phyloP scores from a whole-genome alignment of 148 eudicot genomes.

The Dianthus caryophyllus region DNA sequence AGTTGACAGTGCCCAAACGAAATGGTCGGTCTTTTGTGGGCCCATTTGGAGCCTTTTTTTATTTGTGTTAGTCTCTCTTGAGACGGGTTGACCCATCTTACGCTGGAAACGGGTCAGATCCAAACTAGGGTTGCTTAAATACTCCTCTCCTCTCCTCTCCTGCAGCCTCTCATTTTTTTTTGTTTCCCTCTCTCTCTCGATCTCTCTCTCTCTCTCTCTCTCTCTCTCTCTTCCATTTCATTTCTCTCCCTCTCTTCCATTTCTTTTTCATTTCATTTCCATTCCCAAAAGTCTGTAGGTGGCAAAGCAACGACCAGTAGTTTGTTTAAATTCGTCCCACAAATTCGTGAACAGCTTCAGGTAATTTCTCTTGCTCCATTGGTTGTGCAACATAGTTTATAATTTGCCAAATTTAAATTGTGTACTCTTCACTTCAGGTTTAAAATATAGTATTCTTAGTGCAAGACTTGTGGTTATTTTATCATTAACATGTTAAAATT shows the following conservation, averaged over 20 bases:
- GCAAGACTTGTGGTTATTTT: too few species aligned
- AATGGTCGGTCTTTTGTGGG: conserved; percentile 12
- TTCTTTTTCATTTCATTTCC: too few species aligned
- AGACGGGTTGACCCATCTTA: too few species aligned
- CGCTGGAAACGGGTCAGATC: too few species aligned
- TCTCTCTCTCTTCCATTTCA: too few species aligned
- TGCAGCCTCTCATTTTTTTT: too few species aligned
- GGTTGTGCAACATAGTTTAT: neutral
- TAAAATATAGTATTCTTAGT: neutral
- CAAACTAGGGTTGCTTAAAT: too few species aligned
- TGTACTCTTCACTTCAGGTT: neutral
- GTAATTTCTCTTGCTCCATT: conserved; percentile 31
- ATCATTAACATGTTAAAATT: neutral
- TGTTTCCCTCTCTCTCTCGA: too few species aligned
- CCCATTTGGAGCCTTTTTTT: conserved; percentile 8
- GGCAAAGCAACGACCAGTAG: conserved; percentile 45
- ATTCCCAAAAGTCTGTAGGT: conserved; percentile 45
- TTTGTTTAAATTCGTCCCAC: conserved; percentile 58
- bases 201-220: too few species aligned
- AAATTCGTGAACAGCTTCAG: conserved; percentile 75
- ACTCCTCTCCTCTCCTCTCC: too few species aligned
- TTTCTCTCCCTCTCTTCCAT: too few species aligned
- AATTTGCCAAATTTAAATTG: neutral
- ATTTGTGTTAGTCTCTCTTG: too few species aligned
- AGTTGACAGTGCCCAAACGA: neutral